Percentiles rank a stretch among this genome's conserved stretches.
Evolutionary conservation across 116 monocot genomes (phyloP).

Genomic region (Posidonia oceanica): DNA sequence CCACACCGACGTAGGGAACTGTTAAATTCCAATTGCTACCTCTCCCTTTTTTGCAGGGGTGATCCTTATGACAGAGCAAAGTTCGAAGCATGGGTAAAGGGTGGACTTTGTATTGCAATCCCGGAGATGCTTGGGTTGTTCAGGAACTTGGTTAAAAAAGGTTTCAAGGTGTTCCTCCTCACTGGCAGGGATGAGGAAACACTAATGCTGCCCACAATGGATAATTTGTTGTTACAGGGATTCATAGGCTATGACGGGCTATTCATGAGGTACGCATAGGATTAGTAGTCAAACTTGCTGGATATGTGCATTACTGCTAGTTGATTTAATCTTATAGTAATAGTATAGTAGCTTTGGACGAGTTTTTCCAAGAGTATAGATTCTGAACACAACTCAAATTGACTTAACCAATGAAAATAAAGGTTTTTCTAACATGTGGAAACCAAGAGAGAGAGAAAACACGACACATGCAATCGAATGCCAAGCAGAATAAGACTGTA

Average conservation of each 20-base stretch:
- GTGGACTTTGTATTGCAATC: constrained; percentile 3
- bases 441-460: no score
- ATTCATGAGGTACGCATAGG: constrained; percentile 25
- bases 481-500: no score
- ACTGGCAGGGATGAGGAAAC: constrained; percentile 12
- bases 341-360: no score
- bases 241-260: constrained; percentile 17
- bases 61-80: constrained; percentile 14
- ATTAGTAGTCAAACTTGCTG: no score
- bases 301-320: neutral
- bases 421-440: no score
- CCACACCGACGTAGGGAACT: no score
- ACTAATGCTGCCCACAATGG: neutral
- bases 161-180: constrained; percentile 25
- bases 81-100: constrained; percentile 14
- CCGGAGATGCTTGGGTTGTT: constrained; percentile 10
- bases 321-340: no score
- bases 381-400: no score
- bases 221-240: constrained; percentile 11
- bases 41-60: constrained; percentile 4
- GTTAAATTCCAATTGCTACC: no score
- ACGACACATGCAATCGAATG: no score
- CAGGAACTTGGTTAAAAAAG: constrained; percentile 5
- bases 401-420: no score
- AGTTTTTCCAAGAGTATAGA: no score